Evolutionary conservation across 345 rosid species (phyloP), one percentile per base, ranked within the genome.

Genomic region (Bruguiera parviflora): DNA sequence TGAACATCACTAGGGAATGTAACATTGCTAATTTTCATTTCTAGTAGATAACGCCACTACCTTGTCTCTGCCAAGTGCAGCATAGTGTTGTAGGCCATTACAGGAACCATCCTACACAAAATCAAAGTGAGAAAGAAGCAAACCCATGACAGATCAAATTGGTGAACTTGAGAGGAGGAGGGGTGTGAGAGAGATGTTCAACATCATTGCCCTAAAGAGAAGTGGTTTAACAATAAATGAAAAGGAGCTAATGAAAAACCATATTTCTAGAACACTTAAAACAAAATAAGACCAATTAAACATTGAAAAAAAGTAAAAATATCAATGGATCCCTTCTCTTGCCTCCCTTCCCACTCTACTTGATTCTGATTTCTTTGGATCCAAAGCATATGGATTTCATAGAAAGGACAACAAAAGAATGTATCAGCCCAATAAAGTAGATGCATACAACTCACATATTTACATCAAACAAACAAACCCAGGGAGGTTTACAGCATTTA

Each of bases 41-140:
- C 35, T 43, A 43, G 18, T 46, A 49, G 64, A 55, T 59, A 67
- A 67, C 25, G 70, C 49, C 60, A 61, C 39, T 82, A 88, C 96
- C 79, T 78, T 85, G 86, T 90, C 96, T 84, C 96, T 86, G 74
- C 96, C 96, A 71, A 90, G 92, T 33, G 96, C 94, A 63, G 96
- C 96, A 80, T 90, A 90, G 75, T 90, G 96, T 76, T 90, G 96
- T 67, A 90, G 81, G 65, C 96, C 96, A 83, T 90, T 90, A 86
- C 96, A 90, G 61, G 96, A 86, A 77, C 96, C 96, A 88, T 90
- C 96, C 96, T 90, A 82, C 55, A 76, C 65, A 73, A 71, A 63
- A 69, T 58, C 61, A 79, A 21, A 69, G 70, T 24, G 59, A 31
- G 64, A 32, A 66, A 33, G 46, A 25, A 32, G 16, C 32, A 49